phyloP scores from a whole-genome alignment of 768 basidiomycete genomes.

The Antrodiella citrinella region DNA sequence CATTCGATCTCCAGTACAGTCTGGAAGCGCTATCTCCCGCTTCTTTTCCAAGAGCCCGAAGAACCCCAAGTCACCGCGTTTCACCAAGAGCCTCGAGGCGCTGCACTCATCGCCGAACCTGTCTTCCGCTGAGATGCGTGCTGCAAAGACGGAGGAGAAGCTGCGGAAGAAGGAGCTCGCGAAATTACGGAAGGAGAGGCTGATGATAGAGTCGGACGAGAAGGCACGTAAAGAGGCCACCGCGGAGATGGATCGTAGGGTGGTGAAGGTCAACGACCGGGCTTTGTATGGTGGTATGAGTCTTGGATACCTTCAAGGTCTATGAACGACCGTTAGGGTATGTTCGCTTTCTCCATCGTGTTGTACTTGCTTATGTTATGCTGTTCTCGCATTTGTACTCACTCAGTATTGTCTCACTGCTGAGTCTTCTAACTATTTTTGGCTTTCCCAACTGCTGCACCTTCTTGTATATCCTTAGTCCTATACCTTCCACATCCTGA shows the following conservation, averaged over 20 bases:
- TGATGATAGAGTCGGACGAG: conserved; percentile 39
- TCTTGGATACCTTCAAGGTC: not conserved
- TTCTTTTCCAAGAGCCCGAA: conserved; percentile 2
- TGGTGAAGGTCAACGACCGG: conserved; percentile 1
- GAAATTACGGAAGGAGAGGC: conserved; percentile 30
- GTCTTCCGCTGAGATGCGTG: not conserved
- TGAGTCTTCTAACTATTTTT: no score
- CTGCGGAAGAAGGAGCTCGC: conserved; percentile 33
- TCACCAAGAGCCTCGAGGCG: conserved; percentile 2
- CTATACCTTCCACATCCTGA: no score
- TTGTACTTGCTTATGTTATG: no score
- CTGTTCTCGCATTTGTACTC: no score
- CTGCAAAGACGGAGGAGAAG: conserved; percentile 29
- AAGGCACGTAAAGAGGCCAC: conserved; percentile 23
- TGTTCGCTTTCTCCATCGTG: no score
- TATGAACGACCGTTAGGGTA: no score
- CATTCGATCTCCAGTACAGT: not conserved
- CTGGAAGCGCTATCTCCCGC: not conserved
- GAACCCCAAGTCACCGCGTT: not conserved
- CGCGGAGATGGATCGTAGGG: conserved; percentile 6
- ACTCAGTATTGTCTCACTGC: no score
- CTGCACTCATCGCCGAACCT: conserved; percentile 1
- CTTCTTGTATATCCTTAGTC: no score
- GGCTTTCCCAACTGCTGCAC: no score
- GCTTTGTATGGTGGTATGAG: not conserved